Conservation (phyloP, 164 flowering plant species). For the Chimonanthus salicifolius region DNA sequence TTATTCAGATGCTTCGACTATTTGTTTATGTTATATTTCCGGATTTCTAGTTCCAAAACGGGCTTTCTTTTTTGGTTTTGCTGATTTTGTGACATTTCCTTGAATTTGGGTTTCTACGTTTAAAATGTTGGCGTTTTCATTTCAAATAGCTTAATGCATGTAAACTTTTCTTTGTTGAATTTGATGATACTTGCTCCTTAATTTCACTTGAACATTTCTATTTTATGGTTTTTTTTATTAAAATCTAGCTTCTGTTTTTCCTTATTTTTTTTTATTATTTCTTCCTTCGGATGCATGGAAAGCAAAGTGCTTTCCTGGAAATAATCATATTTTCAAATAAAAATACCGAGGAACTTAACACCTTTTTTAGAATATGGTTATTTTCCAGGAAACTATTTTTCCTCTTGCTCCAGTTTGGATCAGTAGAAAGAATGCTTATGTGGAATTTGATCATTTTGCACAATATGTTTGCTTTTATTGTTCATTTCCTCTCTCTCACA, state of each 20-base stretch:
- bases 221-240: not conserved
- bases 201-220: not conserved
- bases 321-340: too few species aligned
- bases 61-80: not conserved
- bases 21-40: not conserved
- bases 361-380: too few species aligned
- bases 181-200: not conserved
- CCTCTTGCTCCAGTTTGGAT: too few species aligned
- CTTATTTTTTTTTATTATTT: too few species aligned
- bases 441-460: conserved; percentile 12
- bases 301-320: too few species aligned
- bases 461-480: conserved; percentile 44
- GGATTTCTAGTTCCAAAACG: not conserved
- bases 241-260: not conserved
- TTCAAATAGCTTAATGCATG: not conserved
- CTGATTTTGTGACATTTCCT: not conserved
- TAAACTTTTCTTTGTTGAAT: not conserved
- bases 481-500: not conserved
- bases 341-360: too few species aligned
- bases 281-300: too few species aligned
- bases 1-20: not conserved
- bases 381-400: too few species aligned
- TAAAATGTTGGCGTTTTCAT: not conserved
- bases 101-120: not conserved
- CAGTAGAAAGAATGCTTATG: too few species aligned